These are phyloP conservation scores for Tuber indicum DNA, from an alignment of 495 filamentous ascomycete species.

Conservation along the genomic window DNA sequence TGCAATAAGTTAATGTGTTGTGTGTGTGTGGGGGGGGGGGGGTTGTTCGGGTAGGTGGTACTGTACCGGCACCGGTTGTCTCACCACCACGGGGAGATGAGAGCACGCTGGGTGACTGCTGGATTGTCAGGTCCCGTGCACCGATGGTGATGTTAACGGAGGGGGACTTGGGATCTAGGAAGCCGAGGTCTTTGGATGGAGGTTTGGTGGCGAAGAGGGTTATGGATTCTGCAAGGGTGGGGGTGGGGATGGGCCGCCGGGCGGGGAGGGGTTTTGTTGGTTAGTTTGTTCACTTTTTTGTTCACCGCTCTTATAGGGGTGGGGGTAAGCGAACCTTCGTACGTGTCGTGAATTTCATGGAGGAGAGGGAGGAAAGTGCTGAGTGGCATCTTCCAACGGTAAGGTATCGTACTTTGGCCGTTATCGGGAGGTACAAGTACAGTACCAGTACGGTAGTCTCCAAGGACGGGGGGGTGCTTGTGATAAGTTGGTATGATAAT, in stretches of 20 bases:
- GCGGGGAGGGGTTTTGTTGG: not conserved
- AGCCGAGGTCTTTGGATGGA: slow-evolving; percentile 73
- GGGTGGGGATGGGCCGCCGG: not conserved
- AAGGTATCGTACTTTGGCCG: not conserved
- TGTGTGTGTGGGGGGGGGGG: not conserved
- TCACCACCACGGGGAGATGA: slow-evolving; percentile 69
- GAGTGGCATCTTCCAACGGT: not conserved
- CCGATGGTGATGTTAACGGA: slow-evolving; percentile 62
- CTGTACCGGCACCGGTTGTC: slow-evolving; percentile 79
- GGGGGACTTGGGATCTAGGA: slow-evolving; percentile 63
- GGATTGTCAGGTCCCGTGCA: slow-evolving; percentile 65
- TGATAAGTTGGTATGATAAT: not conserved
- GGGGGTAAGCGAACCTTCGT: slow-evolving; percentile 1
- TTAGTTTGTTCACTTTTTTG: not conserved
- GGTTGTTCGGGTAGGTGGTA: slow-evolving; percentile 23
- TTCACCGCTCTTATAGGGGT: not conserved
- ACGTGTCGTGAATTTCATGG: not conserved
- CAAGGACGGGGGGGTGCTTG: not conserved
- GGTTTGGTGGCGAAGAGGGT: slow-evolving; percentile 71
- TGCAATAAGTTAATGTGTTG: slow-evolving; percentile 6
- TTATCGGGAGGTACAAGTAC: not conserved
- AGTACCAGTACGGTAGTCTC: not conserved
- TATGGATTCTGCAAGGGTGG: slow-evolving; percentile 62
- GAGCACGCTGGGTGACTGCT: slow-evolving; percentile 78
- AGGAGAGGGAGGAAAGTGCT: not conserved